Base-by-base conservation (phyloP, 2,329 filamentous ascomycete genomes). In the Stagonosporopsis tanaceti region DNA sequence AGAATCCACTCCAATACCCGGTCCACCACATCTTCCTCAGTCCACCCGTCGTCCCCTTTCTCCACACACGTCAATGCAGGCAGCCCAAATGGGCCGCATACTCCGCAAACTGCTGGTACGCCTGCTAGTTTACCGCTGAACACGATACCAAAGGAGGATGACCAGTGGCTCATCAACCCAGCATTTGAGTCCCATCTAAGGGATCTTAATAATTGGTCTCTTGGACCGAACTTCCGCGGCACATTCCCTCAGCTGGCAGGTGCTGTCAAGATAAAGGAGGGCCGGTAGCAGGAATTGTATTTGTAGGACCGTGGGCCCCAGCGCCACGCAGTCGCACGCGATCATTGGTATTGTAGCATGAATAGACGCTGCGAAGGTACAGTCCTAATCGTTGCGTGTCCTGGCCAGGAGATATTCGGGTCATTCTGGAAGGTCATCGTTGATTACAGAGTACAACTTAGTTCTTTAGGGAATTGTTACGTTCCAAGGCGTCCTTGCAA, bases 171-270 rank as follows among this genome's bases (percentile, higher is more conserved):
- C 62, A 92, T 97, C 61, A 96, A 95, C 63, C 92, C 92, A 0
- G 90, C 92, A 0, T 97, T 96, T 73, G 91, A 96, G 77, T 82
- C 87, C 35, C 93, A 97, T 73, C 71, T 97, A 46, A 79, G 89
- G 3, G 83, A 90, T 40, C 71, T 93, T 37, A 85, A 88, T 57
- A 96, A 96, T 69, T 97, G 93, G 93, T 89, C 86, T 57, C 71
- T 97, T 1, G 92, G 92, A 0, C 83, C 85, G 5, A 80, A 81
- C 1, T 95, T 95, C 74, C 82, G 84, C 22, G 81, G 83, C 59
- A 80, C 84, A 0, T 92, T 89, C 66, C 91, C 92, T 0, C 73
- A 72, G 8, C 71, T 90, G 57, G 67, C 66, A 2, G 63, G 66
- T 48, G 59, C 60, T 6, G 73, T 77, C 0, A 72, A 69, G 58